Percentiles rank a stretch among this genome's conserved stretches.
phyloP scores from a whole-genome alignment of 441 rosid genomes.

The Geranium incanum region DNA sequence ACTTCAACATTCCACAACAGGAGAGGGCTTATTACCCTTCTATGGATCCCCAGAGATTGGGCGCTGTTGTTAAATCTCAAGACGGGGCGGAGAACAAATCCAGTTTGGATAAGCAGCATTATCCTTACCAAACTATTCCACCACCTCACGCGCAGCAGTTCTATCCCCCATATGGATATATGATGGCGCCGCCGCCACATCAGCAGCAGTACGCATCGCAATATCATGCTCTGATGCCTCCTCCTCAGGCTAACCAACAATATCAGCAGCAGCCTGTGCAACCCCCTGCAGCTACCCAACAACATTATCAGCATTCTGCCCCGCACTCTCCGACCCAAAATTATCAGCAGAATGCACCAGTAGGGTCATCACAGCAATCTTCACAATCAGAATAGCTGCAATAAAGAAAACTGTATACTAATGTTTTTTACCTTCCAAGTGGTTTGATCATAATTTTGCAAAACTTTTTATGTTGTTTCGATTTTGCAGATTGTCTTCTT shows the following conservation, averaged over 20 bases:
- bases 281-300: conserved; percentile 5
- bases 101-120: neutral
- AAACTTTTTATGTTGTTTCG: no score
- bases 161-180: conserved; percentile 58
- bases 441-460: neutral
- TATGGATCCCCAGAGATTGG: conserved; percentile 99
- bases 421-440: neutral
- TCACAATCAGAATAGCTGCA: conserved; percentile 19
- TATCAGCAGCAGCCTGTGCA: conserved; percentile 43
- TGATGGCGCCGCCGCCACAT: conserved; percentile 27
- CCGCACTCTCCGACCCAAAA: neutral
- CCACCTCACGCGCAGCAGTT: conserved; percentile 45
- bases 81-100: conserved; percentile 38
- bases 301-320: neutral
- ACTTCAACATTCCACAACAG: conserved; percentile 67
- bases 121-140: conserved; percentile 41
- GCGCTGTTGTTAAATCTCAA: conserved; percentile 71
- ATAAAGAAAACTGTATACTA: neutral
- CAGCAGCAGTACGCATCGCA: conserved; percentile 26
- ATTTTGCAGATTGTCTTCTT: no score
- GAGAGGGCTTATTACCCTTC: conserved; percentile 77
- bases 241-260: conserved; percentile 40
- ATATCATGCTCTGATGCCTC: conserved; percentile 38
- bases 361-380: neutral
- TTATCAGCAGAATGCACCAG: neutral